phyloP scores from a whole-genome alignment of 805 yeast genomes.

The Saccharomycopsis javanensis region DNA sequence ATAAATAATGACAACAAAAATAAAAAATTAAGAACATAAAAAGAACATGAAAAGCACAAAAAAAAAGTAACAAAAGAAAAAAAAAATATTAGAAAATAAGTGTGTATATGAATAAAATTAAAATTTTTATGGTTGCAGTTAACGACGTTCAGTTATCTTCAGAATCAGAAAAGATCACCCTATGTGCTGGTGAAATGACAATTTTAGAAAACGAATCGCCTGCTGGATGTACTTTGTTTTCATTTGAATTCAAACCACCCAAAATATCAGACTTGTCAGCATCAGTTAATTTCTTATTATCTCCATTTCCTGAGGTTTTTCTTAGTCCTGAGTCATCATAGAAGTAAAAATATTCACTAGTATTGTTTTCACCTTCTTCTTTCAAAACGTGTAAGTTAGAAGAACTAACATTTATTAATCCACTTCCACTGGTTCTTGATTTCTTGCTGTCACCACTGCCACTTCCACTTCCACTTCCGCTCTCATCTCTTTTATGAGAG shows the following conservation, averaged over 20 bases:
- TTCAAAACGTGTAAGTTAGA: conserved; percentile 9
- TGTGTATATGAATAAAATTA: too few species aligned
- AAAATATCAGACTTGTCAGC: not conserved
- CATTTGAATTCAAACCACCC: not conserved
- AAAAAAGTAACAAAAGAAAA: not conserved
- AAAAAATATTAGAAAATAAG: too few species aligned
- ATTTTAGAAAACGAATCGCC: not conserved
- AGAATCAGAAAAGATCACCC: not conserved
- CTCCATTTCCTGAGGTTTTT: not conserved
- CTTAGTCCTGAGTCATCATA: not conserved
- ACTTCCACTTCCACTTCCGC: conserved; percentile 4
- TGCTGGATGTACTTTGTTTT: not conserved
- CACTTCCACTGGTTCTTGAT: conserved; percentile 6
- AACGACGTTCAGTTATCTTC: not conserved
- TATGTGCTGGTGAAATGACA: not conserved
- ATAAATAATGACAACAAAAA: not conserved
- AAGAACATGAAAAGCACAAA: not conserved
- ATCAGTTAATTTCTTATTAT: not conserved
- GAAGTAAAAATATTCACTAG: not conserved
- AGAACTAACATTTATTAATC: conserved; percentile 8
- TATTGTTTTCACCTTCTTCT: conserved; percentile 11
- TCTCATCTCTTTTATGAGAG: not conserved
- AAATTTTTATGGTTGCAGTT: too few species aligned
- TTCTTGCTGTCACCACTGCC: conserved; percentile 1
- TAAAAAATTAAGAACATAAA: not conserved